Evolutionary conservation across 176 grass and related monocot genomes (phyloP).

Genomic region (Carex pumila): DNA sequence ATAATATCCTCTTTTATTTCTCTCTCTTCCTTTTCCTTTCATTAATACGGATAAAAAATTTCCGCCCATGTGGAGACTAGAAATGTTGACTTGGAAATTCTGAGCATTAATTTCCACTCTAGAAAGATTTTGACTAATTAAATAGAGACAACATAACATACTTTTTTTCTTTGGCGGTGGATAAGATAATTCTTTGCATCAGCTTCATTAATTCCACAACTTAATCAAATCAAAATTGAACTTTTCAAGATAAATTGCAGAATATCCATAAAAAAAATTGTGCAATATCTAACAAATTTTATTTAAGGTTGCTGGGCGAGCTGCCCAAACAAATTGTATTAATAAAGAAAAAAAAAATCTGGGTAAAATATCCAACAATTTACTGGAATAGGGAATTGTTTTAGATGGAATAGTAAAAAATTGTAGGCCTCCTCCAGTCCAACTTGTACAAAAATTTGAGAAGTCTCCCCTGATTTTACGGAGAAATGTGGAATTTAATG

Average conservation of each 20-base stretch:
- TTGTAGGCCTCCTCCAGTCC: not conserved
- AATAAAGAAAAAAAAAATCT: no score
- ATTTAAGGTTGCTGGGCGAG: no score
- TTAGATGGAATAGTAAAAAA: not conserved
- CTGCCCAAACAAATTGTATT: no score
- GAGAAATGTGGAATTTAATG: not conserved
- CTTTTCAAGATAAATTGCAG: not conserved
- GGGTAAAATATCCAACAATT: not conserved
- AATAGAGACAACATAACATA: not conserved
- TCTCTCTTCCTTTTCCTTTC: no score
- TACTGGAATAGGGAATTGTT: not conserved
- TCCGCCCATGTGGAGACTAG: no score
- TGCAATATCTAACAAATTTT: no score
- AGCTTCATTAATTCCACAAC: not conserved
- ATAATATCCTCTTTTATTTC: no score
- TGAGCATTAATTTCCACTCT: not conserved
- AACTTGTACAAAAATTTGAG: not conserved
- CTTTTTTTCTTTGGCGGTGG: not conserved
- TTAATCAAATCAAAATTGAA: not conserved
- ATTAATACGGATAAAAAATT: no score
- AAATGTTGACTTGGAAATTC: not conserved
- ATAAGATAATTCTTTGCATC: not conserved
- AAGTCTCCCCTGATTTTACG: not conserved
- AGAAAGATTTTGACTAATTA: not conserved
- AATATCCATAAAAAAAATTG: not conserved